These are phyloP conservation scores for Jaapia argillacea DNA, from an alignment of 768 basidiomycete genomes.

Conservation along the genomic window DNA sequence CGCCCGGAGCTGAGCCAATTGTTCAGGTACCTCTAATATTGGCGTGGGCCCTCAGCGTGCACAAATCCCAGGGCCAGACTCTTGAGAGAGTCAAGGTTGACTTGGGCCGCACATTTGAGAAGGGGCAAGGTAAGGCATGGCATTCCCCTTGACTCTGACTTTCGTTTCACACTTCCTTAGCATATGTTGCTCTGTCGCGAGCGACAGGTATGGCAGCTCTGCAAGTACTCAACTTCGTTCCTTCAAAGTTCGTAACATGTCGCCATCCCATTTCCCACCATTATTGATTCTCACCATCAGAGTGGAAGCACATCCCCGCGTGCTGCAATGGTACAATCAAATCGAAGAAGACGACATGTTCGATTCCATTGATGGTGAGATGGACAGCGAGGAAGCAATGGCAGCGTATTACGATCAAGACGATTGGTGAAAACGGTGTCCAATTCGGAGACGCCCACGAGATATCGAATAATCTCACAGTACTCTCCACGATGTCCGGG, in stretches of 20 bases:
- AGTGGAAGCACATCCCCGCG: constrained; percentile 54
- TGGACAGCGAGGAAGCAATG: constrained; percentile 27
- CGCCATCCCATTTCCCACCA: too few relatives aligned
- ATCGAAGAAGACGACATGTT: constrained; percentile 14
- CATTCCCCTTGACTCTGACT: too few relatives aligned
- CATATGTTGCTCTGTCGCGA: constrained; percentile 65
- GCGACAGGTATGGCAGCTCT: constrained; percentile 58
- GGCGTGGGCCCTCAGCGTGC: constrained; percentile 84
- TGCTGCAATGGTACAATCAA: constrained; percentile 44
- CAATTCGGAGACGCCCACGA: too few relatives aligned
- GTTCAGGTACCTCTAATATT: constrained; percentile 47
- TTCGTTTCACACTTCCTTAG: too few relatives aligned
- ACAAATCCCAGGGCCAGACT: constrained; percentile 90
- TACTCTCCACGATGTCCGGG: too few relatives aligned
- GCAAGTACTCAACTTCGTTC: constrained; percentile 55
- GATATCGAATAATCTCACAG: too few relatives aligned
- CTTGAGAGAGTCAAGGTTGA: constrained; percentile 78
- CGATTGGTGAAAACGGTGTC: too few relatives aligned
- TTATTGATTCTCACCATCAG: too few relatives aligned
- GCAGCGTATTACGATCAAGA: constrained; percentile 19
- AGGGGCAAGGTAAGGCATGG: constrained; percentile 60
- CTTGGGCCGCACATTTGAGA: constrained; percentile 67
- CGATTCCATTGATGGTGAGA: too few relatives aligned
- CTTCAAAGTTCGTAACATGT: constrained; percentile 34
- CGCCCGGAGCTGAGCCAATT: background rate